Evolutionary conservation across 768 basidiomycete species (phyloP), one percentile per base, ranked within the genome.

Genomic region (Tephrocybe sp.): DNA sequence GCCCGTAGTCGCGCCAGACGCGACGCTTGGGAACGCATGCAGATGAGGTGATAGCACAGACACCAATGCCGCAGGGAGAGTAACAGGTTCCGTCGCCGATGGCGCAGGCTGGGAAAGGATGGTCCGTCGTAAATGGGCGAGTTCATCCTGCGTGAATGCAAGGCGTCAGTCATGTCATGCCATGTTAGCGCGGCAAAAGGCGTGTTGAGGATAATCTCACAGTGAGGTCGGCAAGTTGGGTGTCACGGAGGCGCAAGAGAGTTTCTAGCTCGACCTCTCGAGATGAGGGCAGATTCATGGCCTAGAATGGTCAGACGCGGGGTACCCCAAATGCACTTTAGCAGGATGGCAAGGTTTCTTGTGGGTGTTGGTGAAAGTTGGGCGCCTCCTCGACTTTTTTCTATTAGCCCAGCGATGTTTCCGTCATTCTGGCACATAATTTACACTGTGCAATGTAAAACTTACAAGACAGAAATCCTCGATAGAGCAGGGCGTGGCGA

Each of bases 261-360:
- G 81, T 77, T 68, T 93, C 92, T 36, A 93, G 83, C 66, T 92
- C 88, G 54, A 90, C 73, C 69, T 92, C 89, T 66, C 90, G 78
- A 46, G 81, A 69, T 39, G 84, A 78, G 17, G 90, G 91, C 31
- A 89, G 69, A 53, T 83, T 80, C 87, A 89, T 89, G 63, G 53
- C 39, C 38, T 58, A 46, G 49, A 42, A 46, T 48, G 51, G 36
- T 39, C 42, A 48, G 36, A 35, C n/a, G 36, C 54, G 52, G 39
- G 46, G 43, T 49, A 47, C 43, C 39, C 48, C 20, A 48, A 46
- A 42, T 34, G 43, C 17, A 42, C 48, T 30, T 39, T 50, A 53
- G 48, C 45, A 32, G 33, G 39, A 55, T 54, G 53, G 41, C 32
- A 36, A n/a, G 51, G 42, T 39, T 39, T 36, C 47, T 58, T 20